Conservation (phyloP, 2,329 filamentous ascomycete species). For the Orbilia javanica region DNA sequence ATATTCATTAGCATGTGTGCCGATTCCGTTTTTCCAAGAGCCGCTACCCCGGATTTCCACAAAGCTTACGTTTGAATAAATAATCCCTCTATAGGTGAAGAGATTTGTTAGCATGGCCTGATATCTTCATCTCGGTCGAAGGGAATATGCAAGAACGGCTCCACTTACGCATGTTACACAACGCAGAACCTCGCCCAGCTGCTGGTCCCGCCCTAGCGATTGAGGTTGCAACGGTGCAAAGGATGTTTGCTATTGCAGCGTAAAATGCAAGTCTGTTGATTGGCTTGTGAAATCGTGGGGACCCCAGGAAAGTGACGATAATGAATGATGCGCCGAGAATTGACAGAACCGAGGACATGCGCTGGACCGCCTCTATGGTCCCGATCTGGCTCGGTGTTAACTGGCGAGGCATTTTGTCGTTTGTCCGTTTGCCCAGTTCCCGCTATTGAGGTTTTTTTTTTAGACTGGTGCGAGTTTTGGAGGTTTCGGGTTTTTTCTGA, state of each 20-base stretch:
- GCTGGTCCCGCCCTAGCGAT: conserved; percentile 75
- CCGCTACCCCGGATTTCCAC: neutral
- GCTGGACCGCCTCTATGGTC: conserved; percentile 46
- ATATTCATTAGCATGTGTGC: conserved; percentile 44
- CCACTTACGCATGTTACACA: conserved; percentile 72
- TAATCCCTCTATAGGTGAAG: conserved; percentile 73
- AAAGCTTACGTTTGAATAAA: conserved; percentile 82
- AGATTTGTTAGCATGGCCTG: conserved; percentile 43
- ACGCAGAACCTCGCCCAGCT: conserved; percentile 68
- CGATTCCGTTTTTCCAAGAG: conserved; percentile 8
- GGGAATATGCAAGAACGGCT: conserved; percentile 29
- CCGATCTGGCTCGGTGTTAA: conserved; percentile 29
- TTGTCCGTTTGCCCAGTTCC: conserved; percentile 14
- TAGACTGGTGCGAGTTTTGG: neutral
- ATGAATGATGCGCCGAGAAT: conserved; percentile 79
- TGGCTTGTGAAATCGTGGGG: conserved; percentile 81
- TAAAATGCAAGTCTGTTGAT: conserved; percentile 89
- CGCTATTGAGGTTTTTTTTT: conserved; percentile 1
- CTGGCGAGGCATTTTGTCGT: conserved; percentile 41
- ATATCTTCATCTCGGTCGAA: conserved; percentile 33
- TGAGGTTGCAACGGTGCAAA: conserved; percentile 81
- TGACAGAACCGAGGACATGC: conserved; percentile 78
- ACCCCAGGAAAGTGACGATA: conserved; percentile 77
- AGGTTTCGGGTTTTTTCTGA: neutral
- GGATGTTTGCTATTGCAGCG: conserved; percentile 83